Evolutionary conservation across 1,284 basidiomycete species (phyloP).

Genomic region (Puccinia horiana): DNA sequence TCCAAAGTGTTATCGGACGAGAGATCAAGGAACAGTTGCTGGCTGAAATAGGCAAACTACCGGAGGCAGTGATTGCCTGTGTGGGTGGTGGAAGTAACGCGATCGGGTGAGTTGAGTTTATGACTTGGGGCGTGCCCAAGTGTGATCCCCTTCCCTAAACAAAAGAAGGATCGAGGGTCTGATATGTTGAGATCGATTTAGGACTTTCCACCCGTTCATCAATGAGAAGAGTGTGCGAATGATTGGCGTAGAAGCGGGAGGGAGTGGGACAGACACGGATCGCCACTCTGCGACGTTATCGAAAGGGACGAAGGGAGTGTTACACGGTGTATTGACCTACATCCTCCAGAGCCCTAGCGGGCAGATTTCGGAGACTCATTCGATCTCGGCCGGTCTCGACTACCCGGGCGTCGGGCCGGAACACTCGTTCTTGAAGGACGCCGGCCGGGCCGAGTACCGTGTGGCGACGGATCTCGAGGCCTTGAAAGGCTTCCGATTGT

Average conservation of each 20-base stretch:
- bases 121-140: neutral
- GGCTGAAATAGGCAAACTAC: constrained; percentile 76
- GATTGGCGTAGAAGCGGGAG: constrained; percentile 89
- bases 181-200: neutral
- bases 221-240: constrained; percentile 76
- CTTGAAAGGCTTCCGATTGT: constrained; percentile 83
- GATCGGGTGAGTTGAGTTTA: constrained; percentile 66
- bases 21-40: constrained; percentile 90
- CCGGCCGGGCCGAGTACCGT: constrained; percentile 87
- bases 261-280: constrained; percentile 72
- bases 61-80: constrained; percentile 92
- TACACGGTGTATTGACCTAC: constrained; percentile 95
- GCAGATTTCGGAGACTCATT: constrained; percentile 98
- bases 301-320: constrained; percentile 85
- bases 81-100: constrained; percentile 97
- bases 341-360: constrained; percentile 79
- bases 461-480: constrained; percentile 92
- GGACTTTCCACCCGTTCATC: constrained; percentile 90
- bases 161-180: neutral
- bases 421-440: constrained; percentile 94
- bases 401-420: constrained; percentile 89
- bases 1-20: constrained; percentile 90
- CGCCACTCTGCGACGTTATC: constrained; percentile 88
- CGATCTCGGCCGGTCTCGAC: constrained; percentile 90
- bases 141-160: neutral